These are phyloP conservation scores for Collybia mongolica DNA, from an alignment of 768 basidiomycete genomes.

Conservation along the genomic window DNA sequence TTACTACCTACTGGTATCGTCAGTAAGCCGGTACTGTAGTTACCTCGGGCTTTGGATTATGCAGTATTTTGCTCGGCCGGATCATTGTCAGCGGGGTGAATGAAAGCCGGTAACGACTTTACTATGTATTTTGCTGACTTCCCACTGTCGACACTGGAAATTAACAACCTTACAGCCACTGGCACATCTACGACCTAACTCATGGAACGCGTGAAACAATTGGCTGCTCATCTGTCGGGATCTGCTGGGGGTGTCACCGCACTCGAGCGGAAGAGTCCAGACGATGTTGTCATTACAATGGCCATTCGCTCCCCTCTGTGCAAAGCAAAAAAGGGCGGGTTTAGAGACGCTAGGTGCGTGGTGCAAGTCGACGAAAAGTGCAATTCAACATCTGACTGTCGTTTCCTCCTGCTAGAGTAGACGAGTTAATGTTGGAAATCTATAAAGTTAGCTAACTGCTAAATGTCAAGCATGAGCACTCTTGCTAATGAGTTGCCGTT, in stretches of 20 bases:
- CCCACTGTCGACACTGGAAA: too few relatives aligned
- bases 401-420: conserved; percentile 43
- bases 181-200: too few relatives aligned
- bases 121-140: too few relatives aligned
- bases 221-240: conserved; percentile 55
- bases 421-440: conserved; percentile 81
- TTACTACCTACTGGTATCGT: too few relatives aligned
- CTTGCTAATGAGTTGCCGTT: conserved; percentile 1
- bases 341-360: conserved; percentile 65
- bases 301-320: conserved; percentile 76
- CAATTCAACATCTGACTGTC: conserved; percentile 11
- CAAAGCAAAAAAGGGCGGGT: conserved; percentile 74
- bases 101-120: too few relatives aligned
- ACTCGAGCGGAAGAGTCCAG: conserved; percentile 57
- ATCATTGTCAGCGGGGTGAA: too few relatives aligned
- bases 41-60: too few relatives aligned
- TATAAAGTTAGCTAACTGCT: conserved; percentile 51
- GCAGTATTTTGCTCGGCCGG: too few relatives aligned
- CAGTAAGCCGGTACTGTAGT: too few relatives aligned
- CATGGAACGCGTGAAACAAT: conserved; percentile 68
- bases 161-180: too few relatives aligned
- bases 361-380: not conserved
- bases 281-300: conserved; percentile 84
- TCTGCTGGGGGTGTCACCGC: conserved; percentile 44
- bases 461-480: not conserved